Evolutionary conservation across 2,329 filamentous ascomycete genomes (phyloP).

Genomic region (Ophiostoma quercus): DNA sequence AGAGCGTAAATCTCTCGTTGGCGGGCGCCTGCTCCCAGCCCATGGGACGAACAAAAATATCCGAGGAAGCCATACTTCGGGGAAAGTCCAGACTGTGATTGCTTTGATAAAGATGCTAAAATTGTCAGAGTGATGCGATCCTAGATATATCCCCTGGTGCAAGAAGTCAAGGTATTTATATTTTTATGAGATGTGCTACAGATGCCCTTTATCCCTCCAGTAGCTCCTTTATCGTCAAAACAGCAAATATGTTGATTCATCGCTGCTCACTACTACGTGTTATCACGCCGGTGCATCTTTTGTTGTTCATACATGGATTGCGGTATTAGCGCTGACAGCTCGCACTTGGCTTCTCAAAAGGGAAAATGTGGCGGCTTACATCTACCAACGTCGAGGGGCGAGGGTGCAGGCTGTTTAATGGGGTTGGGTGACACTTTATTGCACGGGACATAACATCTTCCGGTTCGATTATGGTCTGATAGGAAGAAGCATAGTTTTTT

Average conservation of each 20-base stretch:
- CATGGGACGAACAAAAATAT: not conserved
- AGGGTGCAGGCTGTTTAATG: too few relatives aligned
- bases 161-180: not conserved
- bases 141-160: not conserved
- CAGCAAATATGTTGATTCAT: too few relatives aligned
- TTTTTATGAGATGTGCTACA: not conserved
- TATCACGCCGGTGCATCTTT: not conserved
- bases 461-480: too few relatives aligned
- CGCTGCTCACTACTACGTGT: too few relatives aligned
- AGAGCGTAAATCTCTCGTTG: not conserved
- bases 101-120: too few relatives aligned
- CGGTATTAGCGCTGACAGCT: not conserved
- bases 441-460: too few relatives aligned
- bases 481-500: too few relatives aligned
- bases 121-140: too few relatives aligned
- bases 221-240: too few relatives aligned
- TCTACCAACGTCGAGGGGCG: not conserved
- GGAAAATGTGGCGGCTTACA: not conserved
- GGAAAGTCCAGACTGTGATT: too few relatives aligned
- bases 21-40: not conserved
- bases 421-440: too few relatives aligned
- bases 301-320: not conserved
- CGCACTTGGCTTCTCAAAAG: not conserved
- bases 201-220: too few relatives aligned
- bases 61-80: not conserved